Evolutionary conservation across 495 filamentous ascomycete species (phyloP).

Genomic region (Terfezia boudieri): DNA sequence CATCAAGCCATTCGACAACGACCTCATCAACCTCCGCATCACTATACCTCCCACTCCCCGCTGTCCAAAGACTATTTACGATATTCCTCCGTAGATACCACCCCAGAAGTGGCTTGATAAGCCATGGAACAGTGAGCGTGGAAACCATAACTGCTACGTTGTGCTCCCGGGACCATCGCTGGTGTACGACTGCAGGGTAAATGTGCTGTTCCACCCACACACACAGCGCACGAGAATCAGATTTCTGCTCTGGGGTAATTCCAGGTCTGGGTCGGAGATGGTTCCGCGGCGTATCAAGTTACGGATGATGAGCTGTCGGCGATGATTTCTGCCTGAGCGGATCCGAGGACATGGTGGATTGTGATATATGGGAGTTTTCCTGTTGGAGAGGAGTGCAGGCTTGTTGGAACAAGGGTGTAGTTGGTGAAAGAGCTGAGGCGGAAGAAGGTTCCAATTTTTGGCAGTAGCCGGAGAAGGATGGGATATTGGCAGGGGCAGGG

Average conservation of each 20-base stretch:
- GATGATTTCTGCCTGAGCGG: not conserved
- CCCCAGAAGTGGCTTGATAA: not conserved
- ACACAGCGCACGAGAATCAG: no score
- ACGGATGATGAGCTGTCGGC: slow-evolving; percentile 7
- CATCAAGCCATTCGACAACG: no score
- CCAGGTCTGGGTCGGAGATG: no score
- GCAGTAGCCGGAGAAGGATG: slow-evolving; percentile 6
- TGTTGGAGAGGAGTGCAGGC: slow-evolving; percentile 1
- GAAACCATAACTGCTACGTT: slow-evolving; percentile 1
- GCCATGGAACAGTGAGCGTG: not conserved
- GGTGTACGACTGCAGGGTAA: no score
- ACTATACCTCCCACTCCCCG: not conserved
- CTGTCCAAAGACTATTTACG: slow-evolving; percentile 1
- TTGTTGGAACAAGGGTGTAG: slow-evolving; percentile 1
- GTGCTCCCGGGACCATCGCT: not conserved
- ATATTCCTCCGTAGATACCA: slow-evolving; percentile 5
- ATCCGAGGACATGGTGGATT: not conserved
- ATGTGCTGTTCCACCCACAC: no score
- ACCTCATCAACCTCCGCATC: no score
- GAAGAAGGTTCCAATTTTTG: slow-evolving; percentile 10
- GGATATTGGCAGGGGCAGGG: not conserved
- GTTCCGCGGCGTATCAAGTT: no score
- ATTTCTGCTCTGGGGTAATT: no score
- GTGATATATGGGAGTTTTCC: slow-evolving; percentile 10
- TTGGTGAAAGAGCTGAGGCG: slow-evolving; percentile 2